phyloP scores from a whole-genome alignment of 2,329 filamentous ascomycete genomes.

The Periconia macrospinosa region DNA sequence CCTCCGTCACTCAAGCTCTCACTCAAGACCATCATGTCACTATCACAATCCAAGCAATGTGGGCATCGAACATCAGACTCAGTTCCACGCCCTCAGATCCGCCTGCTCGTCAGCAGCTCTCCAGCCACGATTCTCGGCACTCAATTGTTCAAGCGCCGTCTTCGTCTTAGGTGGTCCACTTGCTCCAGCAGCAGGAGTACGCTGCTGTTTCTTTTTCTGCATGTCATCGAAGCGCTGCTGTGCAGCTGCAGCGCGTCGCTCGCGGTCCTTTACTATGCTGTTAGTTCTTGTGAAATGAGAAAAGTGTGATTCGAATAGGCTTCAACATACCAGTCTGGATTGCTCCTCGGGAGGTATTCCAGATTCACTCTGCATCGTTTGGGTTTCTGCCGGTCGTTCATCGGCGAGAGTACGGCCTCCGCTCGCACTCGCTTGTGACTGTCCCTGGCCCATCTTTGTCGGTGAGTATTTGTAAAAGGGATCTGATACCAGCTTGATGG shows the following conservation, averaged over 20 bases:
- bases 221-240: conserved; percentile 27
- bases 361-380: no score
- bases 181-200: not conserved
- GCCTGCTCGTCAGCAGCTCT: conserved; percentile 31
- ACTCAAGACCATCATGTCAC: no score
- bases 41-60: no score
- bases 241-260: conserved; percentile 30
- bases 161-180: conserved; percentile 19
- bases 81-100: conserved; percentile 31
- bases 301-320: not conserved
- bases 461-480: no score
- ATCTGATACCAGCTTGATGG: no score
- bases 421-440: not conserved
- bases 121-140: conserved; percentile 34
- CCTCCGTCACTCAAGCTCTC: no score
- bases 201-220: conserved; percentile 14
- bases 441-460: not conserved
- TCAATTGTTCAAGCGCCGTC: conserved; percentile 31
- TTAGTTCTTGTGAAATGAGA: not conserved
- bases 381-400: not conserved
- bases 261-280: conserved; percentile 26
- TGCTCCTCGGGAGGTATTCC: not conserved
- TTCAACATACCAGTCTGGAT: not conserved
- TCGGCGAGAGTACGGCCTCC: not conserved
- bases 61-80: not conserved